Evolutionary conservation across 2,329 filamentous ascomycete genomes (phyloP).

Genomic region (Paecilomyces fulvus): DNA sequence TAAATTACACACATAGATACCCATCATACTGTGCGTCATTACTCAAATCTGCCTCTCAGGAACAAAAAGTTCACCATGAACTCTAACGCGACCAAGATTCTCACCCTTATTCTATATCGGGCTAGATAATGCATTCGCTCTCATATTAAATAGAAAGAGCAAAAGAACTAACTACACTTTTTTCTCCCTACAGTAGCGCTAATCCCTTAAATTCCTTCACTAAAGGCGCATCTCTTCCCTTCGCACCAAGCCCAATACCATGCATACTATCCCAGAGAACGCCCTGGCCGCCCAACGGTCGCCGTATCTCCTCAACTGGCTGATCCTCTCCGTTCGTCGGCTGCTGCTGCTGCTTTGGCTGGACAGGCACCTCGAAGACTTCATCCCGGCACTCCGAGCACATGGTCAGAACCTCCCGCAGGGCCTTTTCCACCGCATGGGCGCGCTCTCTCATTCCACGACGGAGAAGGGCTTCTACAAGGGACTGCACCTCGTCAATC

Average conservation of each 20-base stretch:
- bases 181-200: conserved; percentile 22
- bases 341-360: conserved; percentile 13
- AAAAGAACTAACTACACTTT: background rate
- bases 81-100: too few relatives aligned
- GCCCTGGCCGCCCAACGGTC: conserved; percentile 10
- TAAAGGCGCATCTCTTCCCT: conserved; percentile 40
- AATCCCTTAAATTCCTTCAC: conserved; percentile 41
- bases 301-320: conserved; percentile 11
- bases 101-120: background rate
- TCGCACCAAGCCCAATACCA: conserved; percentile 10
- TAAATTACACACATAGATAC: background rate
- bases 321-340: conserved; percentile 17
- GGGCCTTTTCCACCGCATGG: conserved; percentile 62
- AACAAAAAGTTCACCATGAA: too few relatives aligned
- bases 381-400: conserved; percentile 61
- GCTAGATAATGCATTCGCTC: background rate
- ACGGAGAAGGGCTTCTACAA: conserved; percentile 69
- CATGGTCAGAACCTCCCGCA: conserved; percentile 64
- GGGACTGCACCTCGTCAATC: conserved; percentile 60
- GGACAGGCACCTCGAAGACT: conserved; percentile 49
- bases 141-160: background rate
- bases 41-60: background rate
- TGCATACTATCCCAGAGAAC: conserved; percentile 4
- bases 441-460: conserved; percentile 84
- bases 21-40: background rate